These are phyloP conservation scores for Colletotrichum incanum DNA, from an alignment of 2,329 filamentous ascomycete species.

Conservation along the genomic window DNA sequence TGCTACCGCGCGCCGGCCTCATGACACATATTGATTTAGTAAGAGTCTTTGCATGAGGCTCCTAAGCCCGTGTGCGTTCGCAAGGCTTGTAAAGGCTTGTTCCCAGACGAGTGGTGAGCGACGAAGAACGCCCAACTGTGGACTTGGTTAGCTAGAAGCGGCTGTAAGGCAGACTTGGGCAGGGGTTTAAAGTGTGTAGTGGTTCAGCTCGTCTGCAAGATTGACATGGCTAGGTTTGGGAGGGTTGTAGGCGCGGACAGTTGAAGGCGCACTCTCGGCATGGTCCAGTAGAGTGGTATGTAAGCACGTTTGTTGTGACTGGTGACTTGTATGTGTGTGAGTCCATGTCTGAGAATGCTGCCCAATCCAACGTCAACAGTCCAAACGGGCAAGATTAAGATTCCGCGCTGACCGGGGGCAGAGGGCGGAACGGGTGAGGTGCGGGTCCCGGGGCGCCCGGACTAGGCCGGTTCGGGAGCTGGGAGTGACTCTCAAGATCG, in stretches of 20 bases:
- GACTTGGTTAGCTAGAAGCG: conserved; percentile 23
- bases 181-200: not conserved
- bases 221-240: conserved; percentile 19
- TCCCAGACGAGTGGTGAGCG: not conserved
- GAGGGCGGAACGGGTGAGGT: conserved; percentile 32
- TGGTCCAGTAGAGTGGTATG: not conserved
- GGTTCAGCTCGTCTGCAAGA: conserved; percentile 37
- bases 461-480: conserved; percentile 39
- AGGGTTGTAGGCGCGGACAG: not conserved
- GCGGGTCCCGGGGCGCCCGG: conserved; percentile 19
- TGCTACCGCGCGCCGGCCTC: not conserved
- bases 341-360: conserved; percentile 10
- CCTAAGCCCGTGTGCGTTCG: not conserved
- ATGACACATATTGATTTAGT: conserved; percentile 1
- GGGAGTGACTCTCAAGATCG: conserved; percentile 11
- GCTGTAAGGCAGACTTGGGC: not conserved
- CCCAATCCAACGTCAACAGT: not conserved
- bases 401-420: conserved; percentile 36
- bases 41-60: conserved; percentile 10
- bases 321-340: not conserved
- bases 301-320: conserved; percentile 4
- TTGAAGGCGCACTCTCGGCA: not conserved
- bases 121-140: conserved; percentile 30
- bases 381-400: conserved; percentile 17
- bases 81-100: conserved; percentile 14